Conservation (phyloP, 352 stramenopile genomes). For the Phytopythium boreale region DNA sequence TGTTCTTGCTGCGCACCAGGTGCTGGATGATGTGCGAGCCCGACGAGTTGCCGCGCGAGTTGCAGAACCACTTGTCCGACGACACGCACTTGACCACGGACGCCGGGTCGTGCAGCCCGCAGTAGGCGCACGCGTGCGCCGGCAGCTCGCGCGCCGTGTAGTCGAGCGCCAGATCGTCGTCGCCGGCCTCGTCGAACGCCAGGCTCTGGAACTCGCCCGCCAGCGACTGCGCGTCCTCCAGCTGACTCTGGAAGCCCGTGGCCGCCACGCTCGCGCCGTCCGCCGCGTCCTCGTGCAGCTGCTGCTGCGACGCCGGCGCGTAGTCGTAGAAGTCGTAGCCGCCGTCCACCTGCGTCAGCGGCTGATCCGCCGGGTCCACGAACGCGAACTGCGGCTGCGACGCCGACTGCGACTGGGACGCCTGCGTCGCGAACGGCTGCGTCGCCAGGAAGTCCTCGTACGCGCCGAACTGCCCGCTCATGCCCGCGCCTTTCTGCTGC, state of each 20-base stretch:
- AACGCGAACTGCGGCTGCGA: constrained; percentile 65
- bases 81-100: constrained; percentile 97
- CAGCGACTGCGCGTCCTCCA: constrained; percentile 30
- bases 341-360: constrained; percentile 26
- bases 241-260: constrained; percentile 31
- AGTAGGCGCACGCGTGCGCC: constrained; percentile 95
- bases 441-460: constrained; percentile 60
- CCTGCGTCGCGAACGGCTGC: constrained; percentile 46
- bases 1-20: constrained; percentile 93
- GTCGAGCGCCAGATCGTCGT: constrained; percentile 62
- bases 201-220: constrained; percentile 55
- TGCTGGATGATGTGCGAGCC: constrained; percentile 98
- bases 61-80: constrained; percentile 99
- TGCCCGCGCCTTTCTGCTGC: neutral
- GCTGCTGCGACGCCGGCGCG: constrained; percentile 17
- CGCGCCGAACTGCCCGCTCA: constrained; percentile 41
- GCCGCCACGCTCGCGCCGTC: neutral
- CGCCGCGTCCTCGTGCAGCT: neutral
- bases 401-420: constrained; percentile 34
- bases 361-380: constrained; percentile 49
- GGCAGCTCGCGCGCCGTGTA: constrained; percentile 80
- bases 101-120: constrained; percentile 94
- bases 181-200: constrained; percentile 67
- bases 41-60: constrained; percentile 91
- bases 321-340: constrained; percentile 70